Evolutionary conservation across 768 basidiomycete genomes (phyloP).

Genomic region (Auricularia cornea): DNA sequence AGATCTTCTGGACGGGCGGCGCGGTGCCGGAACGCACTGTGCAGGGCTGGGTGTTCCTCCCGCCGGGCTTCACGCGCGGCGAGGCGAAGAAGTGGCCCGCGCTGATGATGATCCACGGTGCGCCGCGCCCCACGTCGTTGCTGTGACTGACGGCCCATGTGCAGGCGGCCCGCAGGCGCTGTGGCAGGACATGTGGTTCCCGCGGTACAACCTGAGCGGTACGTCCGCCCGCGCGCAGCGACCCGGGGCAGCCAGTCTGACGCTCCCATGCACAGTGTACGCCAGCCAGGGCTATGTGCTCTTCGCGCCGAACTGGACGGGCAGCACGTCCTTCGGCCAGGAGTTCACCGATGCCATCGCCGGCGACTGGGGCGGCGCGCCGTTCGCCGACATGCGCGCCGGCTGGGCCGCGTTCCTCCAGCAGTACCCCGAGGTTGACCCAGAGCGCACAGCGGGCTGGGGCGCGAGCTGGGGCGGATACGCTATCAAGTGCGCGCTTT

Average conservation of each 20-base stretch:
- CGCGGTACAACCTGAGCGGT: slow-evolving; percentile 88
- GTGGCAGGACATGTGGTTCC: slow-evolving; percentile 89
- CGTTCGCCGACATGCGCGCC: slow-evolving; percentile 64
- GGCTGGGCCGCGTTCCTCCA: slow-evolving; percentile 68
- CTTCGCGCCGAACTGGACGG: slow-evolving; percentile 86
- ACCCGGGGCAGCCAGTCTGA: neutral
- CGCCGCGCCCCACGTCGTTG: too few species aligned
- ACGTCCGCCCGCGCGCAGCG: slow-evolving; percentile 1
- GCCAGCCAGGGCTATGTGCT: slow-evolving; percentile 84
- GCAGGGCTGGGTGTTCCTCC: slow-evolving; percentile 81
- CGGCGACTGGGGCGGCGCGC: slow-evolving; percentile 80
- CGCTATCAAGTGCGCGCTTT: slow-evolving; percentile 70
- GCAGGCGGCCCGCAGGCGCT: slow-evolving; percentile 60
- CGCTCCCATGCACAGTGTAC: slow-evolving; percentile 41
- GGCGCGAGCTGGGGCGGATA: slow-evolving; percentile 86
- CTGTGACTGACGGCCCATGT: too few species aligned
- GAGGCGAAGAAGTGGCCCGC: slow-evolving; percentile 64
- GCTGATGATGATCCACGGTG: slow-evolving; percentile 62
- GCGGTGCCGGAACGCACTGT: slow-evolving; percentile 56
- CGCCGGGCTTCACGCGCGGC: slow-evolving; percentile 61
- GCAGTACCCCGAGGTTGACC: slow-evolving; percentile 37
- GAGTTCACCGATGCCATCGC: slow-evolving; percentile 72
- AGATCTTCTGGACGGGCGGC: slow-evolving; percentile 87
- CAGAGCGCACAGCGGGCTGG: slow-evolving; percentile 32
- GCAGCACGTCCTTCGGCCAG: slow-evolving; percentile 90